Evolutionary conservation across 164 flowering plant genomes (phyloP), one percentile per base, ranked within the genome.

Genomic region (Nelumbo lutea): DNA sequence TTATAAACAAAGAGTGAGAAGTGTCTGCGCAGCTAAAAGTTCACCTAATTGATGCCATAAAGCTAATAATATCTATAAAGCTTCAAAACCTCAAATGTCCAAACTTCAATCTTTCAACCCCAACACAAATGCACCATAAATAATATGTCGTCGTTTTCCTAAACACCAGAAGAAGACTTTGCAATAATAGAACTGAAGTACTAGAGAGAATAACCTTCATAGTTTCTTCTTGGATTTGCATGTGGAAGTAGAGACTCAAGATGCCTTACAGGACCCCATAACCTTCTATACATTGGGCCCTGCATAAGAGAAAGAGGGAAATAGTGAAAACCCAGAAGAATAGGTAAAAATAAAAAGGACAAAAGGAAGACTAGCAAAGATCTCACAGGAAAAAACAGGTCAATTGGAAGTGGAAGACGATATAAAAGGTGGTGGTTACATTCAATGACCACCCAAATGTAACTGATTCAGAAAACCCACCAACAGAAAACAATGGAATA

Each of bases 241-340:
- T 84, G 81, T 13, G 97, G 97, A 75, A 82, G 86, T 70, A 91
- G 68, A 68, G 81, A 80, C 69, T 82, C 87, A 68, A 90, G 86
- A 47, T 42, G 75, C 83, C 77, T 81, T 1, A 90, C 88, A 42
- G 93, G 89, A 45, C 96, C 97, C 97, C 97, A 95, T 56, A 95
- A 79, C 65, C 96, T 86, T 78, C 85, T 81, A 70, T 80, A 72
- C 72, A 76, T 72, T 42, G 89, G 80, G 69, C 82, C 85, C 98
- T 91, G 90, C 76, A 75, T 27, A 65, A 70, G 43, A 68, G 14
- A 67, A 51, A 46, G 7, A 59, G 45, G 42, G 69, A 9, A 42
- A 69, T 61, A 42, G 47, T 58, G 2, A 46, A 63, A 43, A 50
- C 52, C 48, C 38, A 61, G 8, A 39, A 53, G 63, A 66, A 71